Base-by-base conservation (phyloP, 2,329 filamentous ascomycete genomes). In the Aspergillus viridinutans region DNA sequence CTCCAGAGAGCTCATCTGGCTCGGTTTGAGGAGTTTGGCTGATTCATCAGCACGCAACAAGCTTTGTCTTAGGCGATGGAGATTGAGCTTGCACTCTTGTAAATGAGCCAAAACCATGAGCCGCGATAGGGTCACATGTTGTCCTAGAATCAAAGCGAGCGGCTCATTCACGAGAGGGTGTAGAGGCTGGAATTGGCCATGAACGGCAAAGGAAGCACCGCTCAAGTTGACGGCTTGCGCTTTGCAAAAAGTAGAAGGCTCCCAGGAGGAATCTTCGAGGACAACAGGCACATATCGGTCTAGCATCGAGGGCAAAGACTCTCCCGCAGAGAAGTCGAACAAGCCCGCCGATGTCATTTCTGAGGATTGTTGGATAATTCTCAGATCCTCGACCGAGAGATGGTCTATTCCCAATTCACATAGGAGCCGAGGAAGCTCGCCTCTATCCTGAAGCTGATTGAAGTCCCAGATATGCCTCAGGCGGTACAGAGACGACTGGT, bases 91-190 rank as follows among this genome's bases (percentile, higher is more conserved):
- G 53, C 72, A 67, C 54, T 75, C 73, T 53, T 76, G 71, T 4
- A 76, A 58, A 40, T 71, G 69, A 25, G 71, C 69, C 29, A 76
- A 40, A 20, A 66, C 57, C 6, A 69, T 58, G 17, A 74, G 53
- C 12, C 54, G 61, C 49, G 61, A 56, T 12, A 63, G 63, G 49
- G 65, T 58, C 32, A 67, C 58, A 47, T 61, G 58, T 6, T 57
- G 57, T 45, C 61, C 58, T 54, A 65, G 59, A n/a, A 71, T 63
- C 2, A 68, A 68, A 20, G 71, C 57, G 21, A 73, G 54, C 6
- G 74, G 72, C 56, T 77, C 74, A 56, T 77, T 76, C 21, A 72
- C 67, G 14, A 77, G 67, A 42, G 72, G 73, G 58, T 77, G 73
- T 35, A 76, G 58, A 42, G 74, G 72, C 58, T 76, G 70, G 17